Evolutionary conservation across 78 protist species (phyloP).

Genomic region (Emiliania huxleyi): DNA sequence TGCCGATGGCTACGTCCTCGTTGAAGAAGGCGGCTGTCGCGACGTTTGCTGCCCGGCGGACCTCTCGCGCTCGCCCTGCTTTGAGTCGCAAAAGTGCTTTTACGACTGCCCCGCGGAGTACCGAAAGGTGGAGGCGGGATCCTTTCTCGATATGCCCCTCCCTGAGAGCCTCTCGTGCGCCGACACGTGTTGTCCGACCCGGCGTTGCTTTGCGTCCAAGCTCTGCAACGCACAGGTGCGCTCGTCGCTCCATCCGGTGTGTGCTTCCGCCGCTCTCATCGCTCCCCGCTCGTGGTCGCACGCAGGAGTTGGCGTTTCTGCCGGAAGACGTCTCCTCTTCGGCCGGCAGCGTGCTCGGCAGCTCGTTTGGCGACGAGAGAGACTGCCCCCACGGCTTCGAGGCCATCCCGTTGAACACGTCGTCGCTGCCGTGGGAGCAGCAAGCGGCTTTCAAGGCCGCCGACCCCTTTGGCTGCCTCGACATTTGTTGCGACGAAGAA

Average conservation of each 20-base stretch:
- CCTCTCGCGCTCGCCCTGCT: not conserved
- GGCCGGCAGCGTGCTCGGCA: not conserved
- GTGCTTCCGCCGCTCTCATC: too few species aligned
- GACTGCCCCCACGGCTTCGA: not conserved
- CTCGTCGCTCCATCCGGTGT: too few species aligned
- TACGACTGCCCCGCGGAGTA: not conserved
- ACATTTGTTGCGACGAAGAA: not conserved
- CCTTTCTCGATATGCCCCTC: not conserved
- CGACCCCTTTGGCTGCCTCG: not conserved
- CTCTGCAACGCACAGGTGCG: too few species aligned
- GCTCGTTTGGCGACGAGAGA: not conserved
- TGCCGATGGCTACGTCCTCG: not conserved
- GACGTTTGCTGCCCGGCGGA: not conserved
- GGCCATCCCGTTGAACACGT: not conserved
- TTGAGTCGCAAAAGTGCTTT: not conserved
- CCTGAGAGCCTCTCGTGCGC: not conserved
- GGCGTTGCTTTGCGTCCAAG: not conserved
- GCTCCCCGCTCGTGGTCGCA: too few species aligned
- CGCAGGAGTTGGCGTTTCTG: not conserved
- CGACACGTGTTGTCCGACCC: not conserved
- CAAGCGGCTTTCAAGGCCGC: not conserved
- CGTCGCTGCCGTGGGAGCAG: not conserved
- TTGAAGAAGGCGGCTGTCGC: not conserved
- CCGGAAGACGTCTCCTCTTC: not conserved
- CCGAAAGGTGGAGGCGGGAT: not conserved